phyloP scores from a whole-genome alignment of 2,329 filamentous ascomycete genomes.

The Beauveria medogensis region DNA sequence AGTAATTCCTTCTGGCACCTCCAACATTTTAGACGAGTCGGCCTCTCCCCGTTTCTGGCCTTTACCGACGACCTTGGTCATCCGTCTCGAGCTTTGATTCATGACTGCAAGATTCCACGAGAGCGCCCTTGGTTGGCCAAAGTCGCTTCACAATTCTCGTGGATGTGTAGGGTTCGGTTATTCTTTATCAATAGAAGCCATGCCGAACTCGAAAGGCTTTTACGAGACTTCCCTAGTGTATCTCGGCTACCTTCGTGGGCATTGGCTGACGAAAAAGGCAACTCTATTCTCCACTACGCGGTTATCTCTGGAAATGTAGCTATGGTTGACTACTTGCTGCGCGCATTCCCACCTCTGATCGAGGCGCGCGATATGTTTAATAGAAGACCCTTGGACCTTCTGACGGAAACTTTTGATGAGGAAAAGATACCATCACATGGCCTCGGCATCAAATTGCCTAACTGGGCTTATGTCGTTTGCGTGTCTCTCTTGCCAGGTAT shows the following conservation, averaged over 20 bases:
- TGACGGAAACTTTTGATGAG: neutral
- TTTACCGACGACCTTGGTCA: neutral
- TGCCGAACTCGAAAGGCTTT: too few species aligned
- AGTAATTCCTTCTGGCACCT: neutral
- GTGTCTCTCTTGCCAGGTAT: neutral
- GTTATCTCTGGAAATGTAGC: neutral
- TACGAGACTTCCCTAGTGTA: too few species aligned
- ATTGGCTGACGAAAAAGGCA: neutral
- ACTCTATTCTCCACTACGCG: neutral
- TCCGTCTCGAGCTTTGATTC: neutral
- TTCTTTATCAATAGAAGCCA: too few species aligned
- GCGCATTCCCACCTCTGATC: neutral
- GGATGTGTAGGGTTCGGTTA: too few species aligned
- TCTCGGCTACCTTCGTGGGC: neutral
- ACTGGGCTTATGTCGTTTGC: neutral
- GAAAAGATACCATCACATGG: neutral
- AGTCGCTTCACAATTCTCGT: too few species aligned
- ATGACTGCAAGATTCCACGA: neutral
- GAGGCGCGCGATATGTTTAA: neutral
- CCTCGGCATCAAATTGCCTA: neutral
- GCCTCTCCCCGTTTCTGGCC: neutral
- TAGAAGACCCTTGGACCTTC: neutral
- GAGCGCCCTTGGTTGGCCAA: neutral
- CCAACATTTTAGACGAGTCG: neutral
- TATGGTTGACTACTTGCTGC: neutral